Percentiles rank a stretch among this genome's conserved stretches.
Conservation (phyloP, 148 eudicot species). For the Chenopodium berlandieri region DNA sequence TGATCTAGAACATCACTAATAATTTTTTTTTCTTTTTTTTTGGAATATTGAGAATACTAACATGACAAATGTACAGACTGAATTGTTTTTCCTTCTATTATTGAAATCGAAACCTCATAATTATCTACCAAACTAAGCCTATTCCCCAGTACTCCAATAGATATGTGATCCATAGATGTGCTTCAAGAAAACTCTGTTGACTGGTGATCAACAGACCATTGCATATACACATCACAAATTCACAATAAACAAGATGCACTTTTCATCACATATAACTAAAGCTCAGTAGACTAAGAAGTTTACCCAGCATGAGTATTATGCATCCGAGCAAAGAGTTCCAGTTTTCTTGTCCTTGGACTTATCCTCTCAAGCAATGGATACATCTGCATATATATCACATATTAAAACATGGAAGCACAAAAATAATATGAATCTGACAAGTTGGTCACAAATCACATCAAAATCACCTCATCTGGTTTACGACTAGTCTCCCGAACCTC, state of each 20-base stretch:
- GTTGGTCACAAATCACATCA: not conserved
- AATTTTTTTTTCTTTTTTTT: too few species aligned
- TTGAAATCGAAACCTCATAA: too few species aligned
- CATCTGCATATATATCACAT: constrained; percentile 54
- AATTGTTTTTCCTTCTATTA: too few species aligned
- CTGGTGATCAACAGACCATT: not conserved
- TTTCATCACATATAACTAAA: constrained; percentile 4
- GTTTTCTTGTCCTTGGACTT: constrained; percentile 89
- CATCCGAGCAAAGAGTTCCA: constrained; percentile 97
- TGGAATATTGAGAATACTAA: too few species aligned
- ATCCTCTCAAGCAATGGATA: constrained; percentile 92
- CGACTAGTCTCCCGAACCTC: constrained; percentile 99
- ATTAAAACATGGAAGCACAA: constrained; percentile 4
- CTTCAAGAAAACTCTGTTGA: not conserved
- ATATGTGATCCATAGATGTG: not conserved
- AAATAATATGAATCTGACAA: not conserved
- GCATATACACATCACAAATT: not conserved
- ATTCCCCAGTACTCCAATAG: too few species aligned
- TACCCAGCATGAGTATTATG: constrained; percentile 97
- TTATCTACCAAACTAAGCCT: too few species aligned
- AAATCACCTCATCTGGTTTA: constrained; percentile 88
- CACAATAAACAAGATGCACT: not conserved
- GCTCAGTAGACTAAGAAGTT: constrained; percentile 21
- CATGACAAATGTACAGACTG: too few species aligned
- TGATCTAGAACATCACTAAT: too few species aligned